phyloP scores from a whole-genome alignment of 768 basidiomycete species.

The Mycena maculata region DNA sequence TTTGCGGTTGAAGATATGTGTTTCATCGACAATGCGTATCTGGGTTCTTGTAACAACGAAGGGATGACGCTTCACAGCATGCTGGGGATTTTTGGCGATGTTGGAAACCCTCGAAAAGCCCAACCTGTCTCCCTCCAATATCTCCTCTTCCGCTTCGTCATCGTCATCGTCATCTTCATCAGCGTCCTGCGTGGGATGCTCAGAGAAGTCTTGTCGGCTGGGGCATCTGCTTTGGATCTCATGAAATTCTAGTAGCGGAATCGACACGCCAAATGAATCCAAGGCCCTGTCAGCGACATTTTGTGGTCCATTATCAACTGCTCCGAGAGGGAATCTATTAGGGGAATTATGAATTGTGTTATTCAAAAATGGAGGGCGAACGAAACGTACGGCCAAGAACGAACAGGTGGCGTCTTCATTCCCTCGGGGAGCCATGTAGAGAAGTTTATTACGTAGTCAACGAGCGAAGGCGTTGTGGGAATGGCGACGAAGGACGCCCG shows the following conservation, averaged over 20 bases:
- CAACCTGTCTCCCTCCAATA: neutral
- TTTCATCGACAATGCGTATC: slow-evolving; percentile 48
- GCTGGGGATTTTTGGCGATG: slow-evolving; percentile 20
- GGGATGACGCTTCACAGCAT: slow-evolving; percentile 44
- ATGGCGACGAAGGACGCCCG: slow-evolving; percentile 32
- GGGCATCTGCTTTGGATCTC: slow-evolving; percentile 19
- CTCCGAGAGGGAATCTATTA: slow-evolving; percentile 25
- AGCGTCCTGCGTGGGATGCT: neutral
- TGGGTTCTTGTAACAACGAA: slow-evolving; percentile 53
- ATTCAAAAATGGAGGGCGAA: neutral
- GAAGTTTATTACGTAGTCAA: slow-evolving; percentile 21
- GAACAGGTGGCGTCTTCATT: slow-evolving; percentile 18
- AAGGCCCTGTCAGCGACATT: slow-evolving; percentile 20
- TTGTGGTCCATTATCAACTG: neutral
- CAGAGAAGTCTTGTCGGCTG: neutral
- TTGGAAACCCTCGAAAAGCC: neutral
- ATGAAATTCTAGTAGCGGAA: slow-evolving; percentile 30
- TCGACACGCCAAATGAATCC: slow-evolving; percentile 31
- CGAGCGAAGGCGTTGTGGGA: slow-evolving; percentile 27
- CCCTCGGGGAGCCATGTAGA: slow-evolving; percentile 28
- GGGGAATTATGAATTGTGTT: neutral
- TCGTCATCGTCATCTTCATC: slow-evolving; percentile 9
- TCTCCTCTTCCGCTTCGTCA: neutral
- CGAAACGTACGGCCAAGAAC: slow-evolving; percentile 29
- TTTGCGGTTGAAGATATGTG: slow-evolving; percentile 42